These are phyloP conservation scores for Pichia nanzhaoensis DNA, from an alignment of 805 yeast species.

Conservation along the genomic window DNA sequence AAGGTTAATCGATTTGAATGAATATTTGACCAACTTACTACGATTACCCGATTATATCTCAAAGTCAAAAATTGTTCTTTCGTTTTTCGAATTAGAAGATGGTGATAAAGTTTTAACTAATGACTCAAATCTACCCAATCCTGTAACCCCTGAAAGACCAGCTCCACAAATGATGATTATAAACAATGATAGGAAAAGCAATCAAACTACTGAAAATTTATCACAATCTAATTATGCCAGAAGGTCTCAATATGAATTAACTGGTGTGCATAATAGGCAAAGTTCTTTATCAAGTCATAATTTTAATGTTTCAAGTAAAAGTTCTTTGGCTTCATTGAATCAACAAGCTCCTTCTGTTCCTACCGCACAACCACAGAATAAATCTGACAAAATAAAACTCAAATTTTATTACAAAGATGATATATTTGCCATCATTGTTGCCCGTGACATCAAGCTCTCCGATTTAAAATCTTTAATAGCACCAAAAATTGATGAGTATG, in stretches of 20 bases:
- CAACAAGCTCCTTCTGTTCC: background rate
- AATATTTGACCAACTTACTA: constrained; percentile 48
- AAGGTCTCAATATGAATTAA: constrained; percentile 42
- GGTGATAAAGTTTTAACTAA: constrained; percentile 49
- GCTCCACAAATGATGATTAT: constrained; percentile 28
- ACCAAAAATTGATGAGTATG: constrained; percentile 28
- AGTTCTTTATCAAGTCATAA: too few species aligned
- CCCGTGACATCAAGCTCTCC: constrained; percentile 18
- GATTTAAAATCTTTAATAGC: constrained; percentile 24
- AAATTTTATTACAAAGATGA: constrained; percentile 77
- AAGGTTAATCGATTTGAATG: constrained; percentile 48
- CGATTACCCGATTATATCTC: constrained; percentile 73
- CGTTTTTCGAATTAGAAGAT: constrained; percentile 59
- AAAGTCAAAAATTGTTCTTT: constrained; percentile 57
- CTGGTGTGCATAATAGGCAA: too few species aligned
- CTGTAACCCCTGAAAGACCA: constrained; percentile 24
- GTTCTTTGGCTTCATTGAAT: constrained; percentile 7
- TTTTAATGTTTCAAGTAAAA: constrained; percentile 13
- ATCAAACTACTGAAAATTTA: constrained; percentile 37
- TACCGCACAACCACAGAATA: constrained; percentile 1
- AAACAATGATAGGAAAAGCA: background rate
- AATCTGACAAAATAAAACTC: constrained; percentile 43
- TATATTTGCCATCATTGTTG: constrained; percentile 57
- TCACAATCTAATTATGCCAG: constrained; percentile 46
- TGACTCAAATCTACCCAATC: constrained; percentile 14